Evolutionary conservation across 306 rosid species (phyloP).

Genomic region (Quercus wislizeni): DNA sequence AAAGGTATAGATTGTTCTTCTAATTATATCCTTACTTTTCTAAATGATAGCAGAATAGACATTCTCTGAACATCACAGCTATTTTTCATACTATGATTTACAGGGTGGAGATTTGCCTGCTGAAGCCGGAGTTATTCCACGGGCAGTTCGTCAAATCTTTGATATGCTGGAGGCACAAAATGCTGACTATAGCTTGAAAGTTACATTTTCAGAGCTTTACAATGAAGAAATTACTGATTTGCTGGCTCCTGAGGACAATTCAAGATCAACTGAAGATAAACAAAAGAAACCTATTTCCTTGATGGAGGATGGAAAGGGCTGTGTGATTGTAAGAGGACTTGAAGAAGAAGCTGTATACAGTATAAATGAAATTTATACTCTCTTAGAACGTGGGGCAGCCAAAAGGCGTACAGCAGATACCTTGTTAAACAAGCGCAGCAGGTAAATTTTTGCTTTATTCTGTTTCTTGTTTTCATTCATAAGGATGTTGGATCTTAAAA

Average conservation of each 20-base stretch:
- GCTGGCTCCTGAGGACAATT: constrained; percentile 69
- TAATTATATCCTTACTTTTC: not conserved
- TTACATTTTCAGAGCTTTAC: constrained; percentile 89
- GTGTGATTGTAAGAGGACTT: constrained; percentile 84
- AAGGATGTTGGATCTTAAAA: not conserved
- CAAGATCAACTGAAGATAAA: constrained; percentile 64
- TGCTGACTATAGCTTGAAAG: constrained; percentile 89
- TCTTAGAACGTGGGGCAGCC: constrained; percentile 82
- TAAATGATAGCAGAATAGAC: not conserved
- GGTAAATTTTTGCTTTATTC: constrained; percentile 34
- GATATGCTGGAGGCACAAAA: constrained; percentile 81
- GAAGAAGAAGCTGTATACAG: constrained; percentile 89
- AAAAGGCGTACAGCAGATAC: constrained; percentile 96
- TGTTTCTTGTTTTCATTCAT: not conserved
- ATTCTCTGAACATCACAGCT: not conserved
- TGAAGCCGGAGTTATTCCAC: constrained; percentile 95
- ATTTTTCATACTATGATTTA: not conserved
- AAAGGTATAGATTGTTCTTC: constrained; percentile 50
- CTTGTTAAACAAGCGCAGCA: constrained; percentile 88
- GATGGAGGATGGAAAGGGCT: constrained; percentile 97
- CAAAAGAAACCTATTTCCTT: constrained; percentile 68
- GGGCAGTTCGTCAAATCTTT: constrained; percentile 92
- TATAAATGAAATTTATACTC: constrained; percentile 71
- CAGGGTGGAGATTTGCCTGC: constrained; percentile 85
- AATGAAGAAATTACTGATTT: constrained; percentile 92